phyloP scores from a whole-genome alignment of 164 flowering plant species.

The Kingdonia uniflora region DNA sequence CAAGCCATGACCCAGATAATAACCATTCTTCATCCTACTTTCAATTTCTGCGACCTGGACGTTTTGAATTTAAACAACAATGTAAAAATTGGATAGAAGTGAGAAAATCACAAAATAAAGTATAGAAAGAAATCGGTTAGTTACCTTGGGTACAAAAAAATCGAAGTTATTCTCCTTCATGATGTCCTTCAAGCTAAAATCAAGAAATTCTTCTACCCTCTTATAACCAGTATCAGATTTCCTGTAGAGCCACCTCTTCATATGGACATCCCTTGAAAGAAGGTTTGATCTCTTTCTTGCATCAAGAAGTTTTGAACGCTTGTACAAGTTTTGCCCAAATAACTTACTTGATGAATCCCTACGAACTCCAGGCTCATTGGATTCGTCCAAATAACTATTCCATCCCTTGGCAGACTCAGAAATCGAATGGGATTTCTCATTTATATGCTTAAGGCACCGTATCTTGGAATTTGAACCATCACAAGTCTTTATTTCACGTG shows the following conservation, averaged over 20 bases:
- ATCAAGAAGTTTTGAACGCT: slow-evolving; percentile 70
- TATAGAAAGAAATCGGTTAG: background rate
- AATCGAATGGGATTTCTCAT: slow-evolving; percentile 30
- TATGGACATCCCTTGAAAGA: slow-evolving; percentile 80
- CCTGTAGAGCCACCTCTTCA: slow-evolving; percentile 63
- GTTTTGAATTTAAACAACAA: slow-evolving; percentile 4
- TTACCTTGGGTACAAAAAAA: slow-evolving; percentile 86
- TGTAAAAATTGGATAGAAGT: background rate
- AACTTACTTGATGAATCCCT: slow-evolving; percentile 52
- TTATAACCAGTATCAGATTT: slow-evolving; percentile 67
- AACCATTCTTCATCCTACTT: slow-evolving; percentile 74
- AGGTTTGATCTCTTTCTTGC: slow-evolving; percentile 72
- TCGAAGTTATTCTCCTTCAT: slow-evolving; percentile 83
- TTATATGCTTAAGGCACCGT: slow-evolving; percentile 52
- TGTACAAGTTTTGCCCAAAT: slow-evolving; percentile 62
- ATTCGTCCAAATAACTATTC: too few species aligned
- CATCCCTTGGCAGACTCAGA: too few species aligned
- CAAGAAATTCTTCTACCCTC: slow-evolving; percentile 69
- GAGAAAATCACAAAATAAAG: background rate
- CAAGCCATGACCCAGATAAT: slow-evolving; percentile 75
- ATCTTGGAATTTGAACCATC: slow-evolving; percentile 40
- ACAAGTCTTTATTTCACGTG: slow-evolving; percentile 9
- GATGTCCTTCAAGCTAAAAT: slow-evolving; percentile 57
- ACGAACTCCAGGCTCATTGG: slow-evolving; percentile 27
- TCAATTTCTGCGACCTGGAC: slow-evolving; percentile 81